Conservation (phyloP, 2,329 filamentous ascomycete genomes). For the Talaromyces piceae region DNA sequence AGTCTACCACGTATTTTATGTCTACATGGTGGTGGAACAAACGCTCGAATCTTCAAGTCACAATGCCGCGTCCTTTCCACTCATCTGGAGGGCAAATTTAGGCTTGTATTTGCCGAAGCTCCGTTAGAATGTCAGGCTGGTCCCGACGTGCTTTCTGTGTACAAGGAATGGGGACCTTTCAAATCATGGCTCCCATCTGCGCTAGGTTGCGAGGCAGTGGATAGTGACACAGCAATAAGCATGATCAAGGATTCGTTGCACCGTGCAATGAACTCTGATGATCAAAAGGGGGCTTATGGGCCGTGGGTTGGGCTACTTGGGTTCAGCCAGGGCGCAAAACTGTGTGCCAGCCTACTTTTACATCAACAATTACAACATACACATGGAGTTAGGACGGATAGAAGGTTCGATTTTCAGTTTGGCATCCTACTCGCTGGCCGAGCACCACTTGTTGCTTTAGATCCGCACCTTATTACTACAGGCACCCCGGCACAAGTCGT, state of each 20-base stretch:
- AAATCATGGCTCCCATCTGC: constrained; percentile 57
- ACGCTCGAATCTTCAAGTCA: constrained; percentile 58
- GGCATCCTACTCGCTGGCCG: constrained; percentile 56
- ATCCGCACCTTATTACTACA: constrained; percentile 5
- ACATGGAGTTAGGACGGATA: constrained; percentile 18
- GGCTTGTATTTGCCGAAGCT: constrained; percentile 64
- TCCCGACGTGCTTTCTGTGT: constrained; percentile 57
- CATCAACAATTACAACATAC: constrained; percentile 48
- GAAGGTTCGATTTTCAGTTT: constrained; percentile 46
- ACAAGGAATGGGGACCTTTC: constrained; percentile 60
- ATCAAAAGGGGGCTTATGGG: constrained; percentile 43
- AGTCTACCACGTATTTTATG: constrained; percentile 61
- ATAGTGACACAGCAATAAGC: constrained; percentile 36
- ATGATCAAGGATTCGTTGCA: constrained; percentile 27
- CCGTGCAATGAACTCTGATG: constrained; percentile 44
- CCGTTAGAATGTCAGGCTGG: constrained; percentile 58
- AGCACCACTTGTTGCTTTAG: constrained; percentile 47
- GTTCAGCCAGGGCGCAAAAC: constrained; percentile 61
- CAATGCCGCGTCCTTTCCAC: constrained; percentile 55
- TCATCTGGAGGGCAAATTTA: constrained; percentile 52
- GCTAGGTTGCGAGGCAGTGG: constrained; percentile 48
- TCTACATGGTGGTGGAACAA: constrained; percentile 71
- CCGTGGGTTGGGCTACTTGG: constrained; percentile 57
- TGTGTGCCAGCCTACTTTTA: constrained; percentile 53
- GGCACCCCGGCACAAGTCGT: neutral